These are phyloP conservation scores for Lasiodiplodia sp. DNA, from an alignment of 2,329 filamentous ascomycete species.

Conservation along the genomic window DNA sequence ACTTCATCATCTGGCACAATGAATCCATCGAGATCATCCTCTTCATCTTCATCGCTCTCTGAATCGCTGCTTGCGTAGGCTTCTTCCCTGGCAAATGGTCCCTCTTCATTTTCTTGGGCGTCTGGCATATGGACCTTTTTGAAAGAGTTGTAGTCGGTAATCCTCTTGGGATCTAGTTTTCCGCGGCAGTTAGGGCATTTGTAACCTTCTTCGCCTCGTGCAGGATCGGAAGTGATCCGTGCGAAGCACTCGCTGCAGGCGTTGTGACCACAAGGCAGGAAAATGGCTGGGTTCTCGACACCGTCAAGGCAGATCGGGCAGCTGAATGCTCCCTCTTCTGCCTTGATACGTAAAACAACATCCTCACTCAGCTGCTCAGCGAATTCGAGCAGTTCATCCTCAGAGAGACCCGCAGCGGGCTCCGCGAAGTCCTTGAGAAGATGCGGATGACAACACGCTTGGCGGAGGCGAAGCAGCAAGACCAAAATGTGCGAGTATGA, in stretches of 20 bases:
- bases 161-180: slow-evolving; percentile 68
- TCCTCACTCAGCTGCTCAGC: slow-evolving; percentile 66
- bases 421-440: slow-evolving; percentile 68
- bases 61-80: slow-evolving; percentile 37
- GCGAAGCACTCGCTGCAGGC: slow-evolving; percentile 80
- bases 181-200: slow-evolving; percentile 82
- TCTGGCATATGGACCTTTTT: slow-evolving; percentile 65
- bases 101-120: slow-evolving; percentile 52
- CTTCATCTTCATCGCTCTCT: slow-evolving; percentile 44
- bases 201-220: slow-evolving; percentile 62
- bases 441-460: slow-evolving; percentile 80
- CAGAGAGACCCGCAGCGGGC: slow-evolving; percentile 34
- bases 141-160: slow-evolving; percentile 79
- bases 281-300: slow-evolving; percentile 76
- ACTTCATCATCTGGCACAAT: slow-evolving; percentile 44
- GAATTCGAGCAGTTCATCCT: slow-evolving; percentile 65
- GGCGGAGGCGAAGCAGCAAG: slow-evolving; percentile 78
- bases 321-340: slow-evolving; percentile 66
- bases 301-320: slow-evolving; percentile 85
- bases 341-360: slow-evolving; percentile 72
- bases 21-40: slow-evolving; percentile 45
- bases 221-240: slow-evolving; percentile 57
- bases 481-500: slow-evolving; percentile 84
- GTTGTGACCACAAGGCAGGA: slow-evolving; percentile 83
- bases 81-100: slow-evolving; percentile 36